A percentile compares a stretch with the other conserved stretches of the same genome.
These are phyloP conservation scores for Coprinopsis strossmayeri DNA, from an alignment of 768 basidiomycete genomes.

Conservation along the genomic window DNA sequence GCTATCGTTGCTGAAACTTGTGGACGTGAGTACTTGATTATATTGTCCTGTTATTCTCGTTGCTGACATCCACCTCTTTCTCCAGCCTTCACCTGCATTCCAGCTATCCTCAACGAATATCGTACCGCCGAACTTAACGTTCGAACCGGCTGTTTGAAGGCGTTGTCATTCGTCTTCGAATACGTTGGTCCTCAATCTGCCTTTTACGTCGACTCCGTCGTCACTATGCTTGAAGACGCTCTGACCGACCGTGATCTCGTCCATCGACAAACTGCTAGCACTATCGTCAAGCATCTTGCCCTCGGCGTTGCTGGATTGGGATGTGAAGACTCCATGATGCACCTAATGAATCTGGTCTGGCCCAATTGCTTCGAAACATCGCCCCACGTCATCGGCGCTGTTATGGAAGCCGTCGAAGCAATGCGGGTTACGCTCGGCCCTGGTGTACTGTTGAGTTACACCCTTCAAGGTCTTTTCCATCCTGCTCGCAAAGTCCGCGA, in stretches of 20 bases:
- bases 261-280: conserved; percentile 95
- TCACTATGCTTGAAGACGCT: conserved; percentile 97
- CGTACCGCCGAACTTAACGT: conserved; percentile 98
- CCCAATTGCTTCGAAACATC: conserved; percentile 98
- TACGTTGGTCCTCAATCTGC: conserved; percentile 96
- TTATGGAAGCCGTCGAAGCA: conserved; percentile 97
- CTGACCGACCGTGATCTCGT: conserved; percentile 97
- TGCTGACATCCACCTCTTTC: conserved; percentile 10
- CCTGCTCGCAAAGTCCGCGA: conserved; percentile 96
- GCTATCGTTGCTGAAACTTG: conserved; percentile 94
- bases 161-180: conserved; percentile 97
- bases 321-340: conserved; percentile 96
- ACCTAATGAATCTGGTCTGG: conserved; percentile 98
- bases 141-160: conserved; percentile 97
- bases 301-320: conserved; percentile 96
- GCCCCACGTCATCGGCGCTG: conserved; percentile 95
- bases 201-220: conserved; percentile 95
- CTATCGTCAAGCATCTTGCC: conserved; percentile 97
- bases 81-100: conserved; percentile 93
- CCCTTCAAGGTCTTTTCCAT: conserved; percentile 93
- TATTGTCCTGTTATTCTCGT: background rate
- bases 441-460: conserved; percentile 86
- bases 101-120: conserved; percentile 97
- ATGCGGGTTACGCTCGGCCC: conserved; percentile 96
- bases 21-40: conserved; percentile 46